These are phyloP conservation scores for Oryza glumipatula DNA, from an alignment of 176 grass and related monocot genomes.

Conservation along the genomic window DNA sequence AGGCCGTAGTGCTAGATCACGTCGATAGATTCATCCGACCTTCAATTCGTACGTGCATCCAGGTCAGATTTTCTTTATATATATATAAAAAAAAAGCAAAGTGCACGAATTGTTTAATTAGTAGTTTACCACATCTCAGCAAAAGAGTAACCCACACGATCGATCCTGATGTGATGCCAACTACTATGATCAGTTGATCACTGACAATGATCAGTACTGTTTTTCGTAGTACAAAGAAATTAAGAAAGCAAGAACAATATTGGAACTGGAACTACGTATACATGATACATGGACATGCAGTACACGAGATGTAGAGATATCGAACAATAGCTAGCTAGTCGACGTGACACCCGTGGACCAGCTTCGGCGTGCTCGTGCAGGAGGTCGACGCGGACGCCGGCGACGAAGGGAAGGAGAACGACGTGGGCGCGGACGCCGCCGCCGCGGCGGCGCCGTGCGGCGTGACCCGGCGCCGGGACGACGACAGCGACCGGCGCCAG, in stretches of 20 bases:
- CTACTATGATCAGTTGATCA: not conserved
- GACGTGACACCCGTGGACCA: conserved; percentile 3
- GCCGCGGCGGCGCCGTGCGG: conserved; percentile 22
- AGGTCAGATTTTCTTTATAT: not conserved
- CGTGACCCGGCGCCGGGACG: conserved; percentile 33
- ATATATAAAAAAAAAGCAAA: not conserved
- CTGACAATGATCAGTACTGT: not conserved
- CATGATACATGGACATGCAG: not conserved
- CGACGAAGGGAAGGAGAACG: conserved; percentile 59
- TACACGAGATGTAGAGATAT: not conserved
- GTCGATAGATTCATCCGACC: conserved; percentile 22
- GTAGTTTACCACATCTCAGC: not conserved
- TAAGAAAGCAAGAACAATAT: not conserved
- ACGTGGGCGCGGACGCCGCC: conserved; percentile 17
- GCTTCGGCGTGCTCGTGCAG: conserved; percentile 60
- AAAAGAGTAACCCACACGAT: not conserved
- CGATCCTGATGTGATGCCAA: conserved; percentile 5
- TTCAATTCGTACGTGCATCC: not conserved
- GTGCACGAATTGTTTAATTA: not conserved
- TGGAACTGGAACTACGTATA: not conserved
- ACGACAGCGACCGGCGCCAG: conserved; percentile 45
- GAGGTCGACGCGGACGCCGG: conserved; percentile 51
- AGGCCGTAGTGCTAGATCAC: conserved; percentile 36
- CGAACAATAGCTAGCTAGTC: not conserved
- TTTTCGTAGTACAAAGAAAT: not conserved